Evolutionary conservation across 2,329 filamentous ascomycete species (phyloP), one percentile per base, ranked within the genome.

Genomic region (Davidsoniella neocaledoniae): DNA sequence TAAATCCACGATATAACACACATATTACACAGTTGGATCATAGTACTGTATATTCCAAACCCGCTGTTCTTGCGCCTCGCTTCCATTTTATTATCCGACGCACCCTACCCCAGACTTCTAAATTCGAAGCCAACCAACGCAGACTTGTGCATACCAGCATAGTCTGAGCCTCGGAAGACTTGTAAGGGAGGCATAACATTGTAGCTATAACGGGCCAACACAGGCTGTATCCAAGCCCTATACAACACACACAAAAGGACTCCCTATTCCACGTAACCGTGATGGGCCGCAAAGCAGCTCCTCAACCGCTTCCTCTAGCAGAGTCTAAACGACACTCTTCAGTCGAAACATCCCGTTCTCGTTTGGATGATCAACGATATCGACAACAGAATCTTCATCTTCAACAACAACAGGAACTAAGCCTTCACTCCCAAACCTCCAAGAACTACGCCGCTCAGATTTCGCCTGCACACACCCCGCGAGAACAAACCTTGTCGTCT

Each of bases 251-350:
- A 46, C 29, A 33, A 33, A 33, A 33, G 29, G 29, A 12, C 29
- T 12, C 29, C 29, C 12, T 33, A 33, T 33, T 33, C 36, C 40
- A 23, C 25, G 21, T 38, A 23, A 23, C 43, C 55, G 63, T 53
- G 56, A 77, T 77, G 73, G 72, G 68, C 65, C 74, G 73, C 62
- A 77, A 75, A 64, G 64, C 70, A 59, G 71, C 68, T 63, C 74
- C 73, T 56, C 69, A 76, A 66, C 73, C 74, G 64, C 68, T 77
- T 64, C 64, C 68, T 61, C 66, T 77, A 63, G 65, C 67, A 58
- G 66, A 66, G 55, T 57, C 63, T 16, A 40, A 33, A 9, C 29
- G 29, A 33, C 12, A 33, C 29, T 33, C 29, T 33, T 33, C 29
- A 19, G 33, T 40, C 39, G 38, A 53, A 40, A 17, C 33, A 44